Evolutionary conservation across 2,329 filamentous ascomycete species (phyloP), one percentile per base, ranked within the genome.

Genomic region (Aureobasidium namibiae): DNA sequence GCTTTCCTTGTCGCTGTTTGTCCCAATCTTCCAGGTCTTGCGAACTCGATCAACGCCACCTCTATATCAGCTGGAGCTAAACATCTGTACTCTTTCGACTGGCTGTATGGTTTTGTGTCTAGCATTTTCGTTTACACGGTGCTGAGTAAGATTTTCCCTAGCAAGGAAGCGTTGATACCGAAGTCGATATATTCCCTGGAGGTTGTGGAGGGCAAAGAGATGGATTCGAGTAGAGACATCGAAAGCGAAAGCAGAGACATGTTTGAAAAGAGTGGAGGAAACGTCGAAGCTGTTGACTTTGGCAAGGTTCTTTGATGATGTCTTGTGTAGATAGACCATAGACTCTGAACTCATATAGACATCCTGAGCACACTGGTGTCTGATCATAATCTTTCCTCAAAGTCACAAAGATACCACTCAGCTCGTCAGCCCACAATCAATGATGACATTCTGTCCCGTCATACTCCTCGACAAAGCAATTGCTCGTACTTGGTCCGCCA

Each of bases 71-170:
- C 42, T 1, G 63, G 63, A 13, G 61, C 61, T 8, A 59, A 54
- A 29, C 44, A 66, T 46, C 33, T 68, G 13, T 66, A 65, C 66
- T 76, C 77, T n/a, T 83, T 87, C 65, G 82, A 83, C 16, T 87
- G 83, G 83, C 67, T 87, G 29, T 75, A 85, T 46, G 84, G 84
- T 0, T 87, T 87, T 64, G 73, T 80, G 8, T 73, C 70, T 0
- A 82, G 79, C 16, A 77, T 80, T 26, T 41, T 82, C 1, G 74
- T 86, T 0, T 87, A 87, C 69, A 70, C 80, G 1, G 64, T 61
- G 0, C 64, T 86, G 38, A 42, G 52, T 10, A 53, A 38, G 46
- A 9, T 38, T 8, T 61, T 50, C 16, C 60, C 60, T 3, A 5
- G 38, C 3, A 58, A 23, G 23, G 45, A 58, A 26, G 18, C 52